phyloP scores from a whole-genome alignment of 129 eudicot species.

The Lonicera japonica region DNA sequence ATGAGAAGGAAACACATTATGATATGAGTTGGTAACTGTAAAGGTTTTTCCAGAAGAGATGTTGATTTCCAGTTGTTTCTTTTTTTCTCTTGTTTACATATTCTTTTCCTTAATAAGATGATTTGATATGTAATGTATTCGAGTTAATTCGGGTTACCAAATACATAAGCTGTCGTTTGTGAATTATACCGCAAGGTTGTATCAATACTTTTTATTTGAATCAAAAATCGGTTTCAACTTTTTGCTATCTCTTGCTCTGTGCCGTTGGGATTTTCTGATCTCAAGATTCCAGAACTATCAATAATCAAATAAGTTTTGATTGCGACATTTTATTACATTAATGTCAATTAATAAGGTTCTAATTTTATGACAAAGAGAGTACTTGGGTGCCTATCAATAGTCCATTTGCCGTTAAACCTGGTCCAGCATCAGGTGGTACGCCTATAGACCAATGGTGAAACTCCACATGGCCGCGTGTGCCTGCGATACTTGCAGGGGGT shows the following conservation, averaged over 20 bases:
- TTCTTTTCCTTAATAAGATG: constrained; percentile 1
- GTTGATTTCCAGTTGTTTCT: constrained; percentile 8
- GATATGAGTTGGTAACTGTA: neutral
- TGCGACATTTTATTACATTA: no score
- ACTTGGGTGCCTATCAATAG: no score
- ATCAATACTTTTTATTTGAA: constrained; percentile 12
- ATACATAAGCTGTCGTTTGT: neutral
- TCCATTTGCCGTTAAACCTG: no score
- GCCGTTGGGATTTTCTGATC: no score
- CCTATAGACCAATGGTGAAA: no score
- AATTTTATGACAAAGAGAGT: no score
- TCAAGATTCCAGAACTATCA: no score
- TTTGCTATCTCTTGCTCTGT: neutral
- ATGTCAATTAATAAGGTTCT: no score
- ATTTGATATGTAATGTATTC: constrained; percentile 17
- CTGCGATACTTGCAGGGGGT: no score
- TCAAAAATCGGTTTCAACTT: constrained; percentile 5
- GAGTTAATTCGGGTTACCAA: constrained; percentile 7
- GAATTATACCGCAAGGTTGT: constrained; percentile 10
- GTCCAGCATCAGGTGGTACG: no score
- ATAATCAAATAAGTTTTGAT: no score
- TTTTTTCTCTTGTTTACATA: neutral
- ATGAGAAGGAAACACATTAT: constrained; percentile 23
- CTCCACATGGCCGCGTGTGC: no score
- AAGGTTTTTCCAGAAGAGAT: neutral